phyloP scores from a whole-genome alignment of 345 rosid species.

The Psidium friedrichsthalianum region DNA sequence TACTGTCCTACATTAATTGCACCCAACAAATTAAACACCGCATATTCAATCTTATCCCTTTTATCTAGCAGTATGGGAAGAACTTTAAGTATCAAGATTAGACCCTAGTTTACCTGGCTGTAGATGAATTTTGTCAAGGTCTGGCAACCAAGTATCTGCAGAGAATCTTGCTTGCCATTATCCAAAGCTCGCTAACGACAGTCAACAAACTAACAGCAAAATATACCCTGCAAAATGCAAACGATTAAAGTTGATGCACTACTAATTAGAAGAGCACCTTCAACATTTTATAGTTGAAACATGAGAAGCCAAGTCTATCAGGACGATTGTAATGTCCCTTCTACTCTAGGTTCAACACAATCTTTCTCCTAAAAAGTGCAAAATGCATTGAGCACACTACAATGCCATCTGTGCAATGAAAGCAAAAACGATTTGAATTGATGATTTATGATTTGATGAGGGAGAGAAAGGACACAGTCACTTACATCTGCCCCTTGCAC shows the following conservation, averaged over 20 bases:
- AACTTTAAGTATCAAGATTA: not conserved
- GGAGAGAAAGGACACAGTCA: not conserved
- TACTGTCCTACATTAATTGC: not conserved
- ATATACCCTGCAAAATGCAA: conserved; percentile 49
- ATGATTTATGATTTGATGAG: too few species aligned
- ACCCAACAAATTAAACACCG: not conserved
- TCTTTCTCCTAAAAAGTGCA: not conserved
- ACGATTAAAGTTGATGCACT: not conserved
- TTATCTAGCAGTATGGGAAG: not conserved
- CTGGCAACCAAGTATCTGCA: conserved; percentile 75
- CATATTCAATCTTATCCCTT: not conserved
- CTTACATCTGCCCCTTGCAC: conserved; percentile 83
- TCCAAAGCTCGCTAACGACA: conserved; percentile 66
- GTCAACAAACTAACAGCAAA: conserved; percentile 73
- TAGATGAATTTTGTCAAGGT: conserved; percentile 71
- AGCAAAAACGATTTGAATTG: not conserved
- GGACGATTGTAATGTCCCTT: not conserved
- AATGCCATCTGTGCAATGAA: not conserved
- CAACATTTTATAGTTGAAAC: not conserved
- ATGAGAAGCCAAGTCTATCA: not conserved
- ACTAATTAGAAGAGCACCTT: not conserved
- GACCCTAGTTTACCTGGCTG: conserved; percentile 47
- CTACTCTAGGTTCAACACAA: not conserved
- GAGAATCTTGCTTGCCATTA: conserved; percentile 52
- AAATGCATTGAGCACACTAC: not conserved